Evolutionary conservation across 2,329 filamentous ascomycete species (phyloP).

Genomic region (Nothopassalora personata): DNA sequence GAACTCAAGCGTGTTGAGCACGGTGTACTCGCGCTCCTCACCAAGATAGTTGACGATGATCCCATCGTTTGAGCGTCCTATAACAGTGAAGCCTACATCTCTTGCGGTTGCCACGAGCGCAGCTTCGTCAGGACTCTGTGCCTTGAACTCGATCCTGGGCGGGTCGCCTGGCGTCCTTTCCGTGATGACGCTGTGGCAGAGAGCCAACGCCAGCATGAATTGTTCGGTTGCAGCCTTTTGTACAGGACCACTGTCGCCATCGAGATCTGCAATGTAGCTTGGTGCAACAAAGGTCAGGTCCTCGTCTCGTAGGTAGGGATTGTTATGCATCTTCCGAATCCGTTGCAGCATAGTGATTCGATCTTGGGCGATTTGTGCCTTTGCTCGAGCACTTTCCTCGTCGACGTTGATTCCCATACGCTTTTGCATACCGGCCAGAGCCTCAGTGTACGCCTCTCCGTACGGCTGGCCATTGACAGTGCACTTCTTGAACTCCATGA

Average conservation of each 20-base stretch:
- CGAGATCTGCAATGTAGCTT: conserved; percentile 78
- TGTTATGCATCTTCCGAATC: conserved; percentile 74
- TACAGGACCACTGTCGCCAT: conserved; percentile 67
- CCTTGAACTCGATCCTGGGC: conserved; percentile 89
- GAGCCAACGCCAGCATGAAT: conserved; percentile 89
- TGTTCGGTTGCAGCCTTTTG: conserved; percentile 75
- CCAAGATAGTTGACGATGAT: conserved; percentile 84
- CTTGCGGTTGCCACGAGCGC: conserved; percentile 89
- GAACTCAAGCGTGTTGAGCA: conserved; percentile 94
- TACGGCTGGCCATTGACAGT: conserved; percentile 95
- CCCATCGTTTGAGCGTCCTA: conserved; percentile 72
- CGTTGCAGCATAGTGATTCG: conserved; percentile 66
- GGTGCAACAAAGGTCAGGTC: conserved; percentile 88
- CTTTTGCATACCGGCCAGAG: conserved; percentile 92
- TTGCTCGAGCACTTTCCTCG: conserved; percentile 66
- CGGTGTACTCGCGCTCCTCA: conserved; percentile 74
- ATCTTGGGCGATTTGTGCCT: conserved; percentile 71
- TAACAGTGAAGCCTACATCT: conserved; percentile 89
- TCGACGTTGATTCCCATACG: conserved; percentile 82
- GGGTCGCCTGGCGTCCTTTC: conserved; percentile 85
- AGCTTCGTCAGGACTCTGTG: conserved; percentile 93
- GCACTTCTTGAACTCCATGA: conserved; percentile 99
- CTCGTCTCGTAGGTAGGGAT: conserved; percentile 85
- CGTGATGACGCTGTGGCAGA: conserved; percentile 96
- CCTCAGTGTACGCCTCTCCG: conserved; percentile 95